phyloP scores from a whole-genome alignment of 192 early-diverging fungal species.

The Phycomyces blakesleeanus region DNA sequence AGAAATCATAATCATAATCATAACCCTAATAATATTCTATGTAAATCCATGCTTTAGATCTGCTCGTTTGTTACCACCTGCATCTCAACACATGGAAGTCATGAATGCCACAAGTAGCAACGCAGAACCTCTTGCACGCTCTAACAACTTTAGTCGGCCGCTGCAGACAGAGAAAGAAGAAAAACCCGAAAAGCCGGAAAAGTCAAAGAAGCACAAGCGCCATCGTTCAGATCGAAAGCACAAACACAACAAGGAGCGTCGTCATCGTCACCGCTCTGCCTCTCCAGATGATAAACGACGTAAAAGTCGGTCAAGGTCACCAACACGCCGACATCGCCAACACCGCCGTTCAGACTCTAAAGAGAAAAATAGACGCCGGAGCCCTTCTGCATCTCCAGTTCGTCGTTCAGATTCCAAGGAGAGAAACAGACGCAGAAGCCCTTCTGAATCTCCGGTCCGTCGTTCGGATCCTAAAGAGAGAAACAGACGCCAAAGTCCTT shows the following conservation, averaged over 20 bases:
- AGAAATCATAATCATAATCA: no score
- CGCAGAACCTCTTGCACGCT: no score
- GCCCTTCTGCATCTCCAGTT: no score
- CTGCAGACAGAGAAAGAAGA: not conserved
- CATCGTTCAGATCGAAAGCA: constrained; percentile 84
- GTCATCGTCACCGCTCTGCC: not conserved
- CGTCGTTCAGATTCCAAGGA: no score
- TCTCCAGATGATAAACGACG: constrained; percentile 1
- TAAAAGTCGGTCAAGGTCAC: not conserved
- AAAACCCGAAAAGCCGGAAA: constrained; percentile 55
- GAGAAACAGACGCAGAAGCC: no score
- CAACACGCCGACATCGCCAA: constrained; percentile 6
- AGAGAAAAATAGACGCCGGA: no score
- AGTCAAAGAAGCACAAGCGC: constrained; percentile 58
- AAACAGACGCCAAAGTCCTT: not conserved
- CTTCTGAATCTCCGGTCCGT: no score
- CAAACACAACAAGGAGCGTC: constrained; percentile 1
- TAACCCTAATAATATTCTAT: no score
- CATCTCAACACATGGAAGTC: not conserved
- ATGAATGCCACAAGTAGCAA: constrained; percentile 5
- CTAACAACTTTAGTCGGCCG: no score
- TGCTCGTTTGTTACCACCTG: not conserved
- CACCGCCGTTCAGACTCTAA: not conserved
- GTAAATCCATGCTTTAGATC: not conserved
- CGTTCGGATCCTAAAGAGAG: no score